Conservation (phyloP, 78 protist genomes). For the Speleostelium caveatum region DNA sequence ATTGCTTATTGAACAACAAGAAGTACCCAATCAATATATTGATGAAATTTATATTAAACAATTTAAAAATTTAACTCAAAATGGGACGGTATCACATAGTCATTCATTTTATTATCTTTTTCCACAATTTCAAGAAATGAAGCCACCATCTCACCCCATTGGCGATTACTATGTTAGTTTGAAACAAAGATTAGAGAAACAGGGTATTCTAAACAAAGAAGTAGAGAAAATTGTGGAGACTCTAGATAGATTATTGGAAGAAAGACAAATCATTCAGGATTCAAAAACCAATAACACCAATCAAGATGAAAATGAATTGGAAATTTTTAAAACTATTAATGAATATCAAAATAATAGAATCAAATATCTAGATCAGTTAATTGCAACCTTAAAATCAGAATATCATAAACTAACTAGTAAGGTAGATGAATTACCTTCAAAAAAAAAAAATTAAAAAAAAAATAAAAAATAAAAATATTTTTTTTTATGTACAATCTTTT, state of each 20-base stretch:
- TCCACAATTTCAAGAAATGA: constrained; percentile 44
- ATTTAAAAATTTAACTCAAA: constrained; percentile 42
- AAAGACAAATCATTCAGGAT: constrained; percentile 25
- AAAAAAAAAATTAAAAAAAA: constrained; percentile 8
- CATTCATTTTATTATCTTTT: constrained; percentile 38
- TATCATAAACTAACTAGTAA: constrained; percentile 55
- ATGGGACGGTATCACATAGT: constrained; percentile 52
- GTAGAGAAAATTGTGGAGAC: constrained; percentile 65
- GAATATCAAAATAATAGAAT: constrained; percentile 44
- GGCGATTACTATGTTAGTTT: constrained; percentile 41
- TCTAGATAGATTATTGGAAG: constrained; percentile 54
- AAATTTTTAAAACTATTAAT: constrained; percentile 29
- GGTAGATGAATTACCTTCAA: constrained; percentile 41
- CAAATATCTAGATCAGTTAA: constrained; percentile 54
- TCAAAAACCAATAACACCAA: not conserved
- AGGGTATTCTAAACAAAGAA: constrained; percentile 50
- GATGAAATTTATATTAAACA: constrained; percentile 16
- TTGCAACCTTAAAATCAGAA: constrained; percentile 34
- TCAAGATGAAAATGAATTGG: not conserved
- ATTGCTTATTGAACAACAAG: too few species aligned
- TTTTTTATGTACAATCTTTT: too few species aligned
- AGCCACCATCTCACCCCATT: constrained; percentile 64
- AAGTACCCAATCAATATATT: constrained; percentile 11
- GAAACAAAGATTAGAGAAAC: constrained; percentile 39
- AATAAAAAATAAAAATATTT: too few species aligned